phyloP scores from a whole-genome alignment of 495 filamentous ascomycete species.

The Apodospora peruviana region DNA sequence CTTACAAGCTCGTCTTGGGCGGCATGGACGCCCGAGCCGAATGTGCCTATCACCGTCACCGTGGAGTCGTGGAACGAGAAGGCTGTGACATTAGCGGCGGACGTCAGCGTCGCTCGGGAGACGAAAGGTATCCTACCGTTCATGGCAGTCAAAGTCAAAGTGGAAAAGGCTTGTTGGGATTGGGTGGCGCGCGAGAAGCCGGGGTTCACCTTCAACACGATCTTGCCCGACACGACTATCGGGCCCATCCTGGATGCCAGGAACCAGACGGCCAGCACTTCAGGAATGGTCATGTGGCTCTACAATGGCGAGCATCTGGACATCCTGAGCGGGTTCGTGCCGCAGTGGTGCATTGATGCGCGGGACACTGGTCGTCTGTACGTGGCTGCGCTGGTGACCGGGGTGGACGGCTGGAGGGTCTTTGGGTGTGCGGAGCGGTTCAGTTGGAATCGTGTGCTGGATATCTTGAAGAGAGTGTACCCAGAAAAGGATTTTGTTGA shows the following conservation, averaged over 20 bases:
- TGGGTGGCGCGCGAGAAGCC: slow-evolving; percentile 26
- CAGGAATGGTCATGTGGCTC: slow-evolving; percentile 15
- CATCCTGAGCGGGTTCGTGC: slow-evolving; percentile 3
- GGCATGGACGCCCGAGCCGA: slow-evolving; percentile 18
- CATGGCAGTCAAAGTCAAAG: slow-evolving; percentile 20
- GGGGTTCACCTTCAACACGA: slow-evolving; percentile 18
- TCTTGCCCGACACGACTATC: slow-evolving; percentile 20
- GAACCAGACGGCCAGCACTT: slow-evolving; percentile 19
- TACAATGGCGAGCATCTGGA: slow-evolving; percentile 12
- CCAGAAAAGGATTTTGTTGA: slow-evolving; percentile 14
- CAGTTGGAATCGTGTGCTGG: slow-evolving; percentile 13
- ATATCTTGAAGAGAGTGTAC: slow-evolving; percentile 20
- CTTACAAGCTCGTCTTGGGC: slow-evolving; percentile 23
- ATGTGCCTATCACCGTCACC: slow-evolving; percentile 12
- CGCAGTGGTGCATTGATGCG: slow-evolving; percentile 22
- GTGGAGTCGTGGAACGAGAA: slow-evolving; percentile 21
- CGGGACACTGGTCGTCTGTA: slow-evolving; percentile 21
- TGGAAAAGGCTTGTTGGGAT: slow-evolving; percentile 24
- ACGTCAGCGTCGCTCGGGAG: background rate
- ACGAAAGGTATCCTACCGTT: slow-evolving; percentile 19
- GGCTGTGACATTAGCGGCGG: slow-evolving; percentile 11
- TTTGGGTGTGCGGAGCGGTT: slow-evolving; percentile 20
- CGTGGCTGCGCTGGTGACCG: slow-evolving; percentile 19
- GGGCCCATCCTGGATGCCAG: slow-evolving; percentile 20
- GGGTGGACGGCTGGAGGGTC: slow-evolving; percentile 18